Evolutionary conservation across 2,329 filamentous ascomycete species (phyloP), one percentile per base, ranked within the genome.

Genomic region (Harringtonia lauricola): DNA sequence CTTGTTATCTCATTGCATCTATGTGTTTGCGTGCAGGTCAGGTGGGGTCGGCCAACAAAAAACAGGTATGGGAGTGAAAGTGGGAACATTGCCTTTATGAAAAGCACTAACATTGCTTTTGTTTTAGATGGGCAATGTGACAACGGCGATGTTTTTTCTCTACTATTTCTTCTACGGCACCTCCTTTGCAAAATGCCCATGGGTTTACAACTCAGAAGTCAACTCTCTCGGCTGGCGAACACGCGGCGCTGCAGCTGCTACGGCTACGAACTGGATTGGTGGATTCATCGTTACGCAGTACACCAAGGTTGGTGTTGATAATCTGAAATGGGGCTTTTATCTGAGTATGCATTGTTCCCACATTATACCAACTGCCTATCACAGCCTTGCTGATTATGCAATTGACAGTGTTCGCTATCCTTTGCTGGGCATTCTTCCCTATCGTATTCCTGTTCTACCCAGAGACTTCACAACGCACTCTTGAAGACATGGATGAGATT

Each of bases 361-460:
- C 14, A 30, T 56, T 36, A 4, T 18, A n/a, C n/a, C n/a, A n/a
- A n/a, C n/a, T n/a, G n/a, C n/a, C n/a, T 19, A 19, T n/a, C 8
- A 8, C 28, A 12, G n/a, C n/a, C n/a, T n/a, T n/a, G n/a, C n/a
- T n/a, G n/a, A n/a, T n/a, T n/a, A n/a, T n/a, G n/a, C n/a, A 21
- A 30, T 30, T 8, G 2, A 4, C 26, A 29, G 41, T 46, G 18
- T 40, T 46, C 24, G 56, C 56, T 14, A 47, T 56, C n/a, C 64
- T 76, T 34, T 64, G 76, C 41, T 76, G 65, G 61, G 64, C 67
- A 2, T 63, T 68, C 45, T 53, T 61, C 28, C 61, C 61, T 13
- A 49, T 64, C 33, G 65, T 70, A 6, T 73, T 67, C 52, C 60
- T 68, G 46, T 61, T 74, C 36, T 72, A 72, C 44, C 68, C 68